Base-by-base conservation (phyloP, 257 asterid genomes). In the Apocynum venetum region DNA sequence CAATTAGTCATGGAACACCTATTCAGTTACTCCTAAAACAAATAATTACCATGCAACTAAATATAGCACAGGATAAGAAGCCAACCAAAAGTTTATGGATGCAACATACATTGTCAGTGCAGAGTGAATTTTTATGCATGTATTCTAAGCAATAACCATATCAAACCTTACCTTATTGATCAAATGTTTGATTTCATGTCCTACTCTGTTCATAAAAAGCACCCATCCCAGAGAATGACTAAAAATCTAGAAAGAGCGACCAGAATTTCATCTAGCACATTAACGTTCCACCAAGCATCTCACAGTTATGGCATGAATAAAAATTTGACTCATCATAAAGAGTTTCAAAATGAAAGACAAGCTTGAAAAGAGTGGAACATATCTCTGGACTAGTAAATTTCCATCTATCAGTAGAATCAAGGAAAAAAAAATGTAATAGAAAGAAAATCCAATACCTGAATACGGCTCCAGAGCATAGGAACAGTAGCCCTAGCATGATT, bases 401-500 rank as follows among this genome's bases (percentile, higher is more conserved):
- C 52, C 55, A 70, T 25, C 8, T n/a, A 19, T 38, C 51, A 67
- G 55, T 20, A 72, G 0, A 69, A 41, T 44, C 53, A 11, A 46
- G 31, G 31, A 11, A 76, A 52, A 20, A 73, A 52, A 48, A 36
- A 74, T 31, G 35, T 20, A 53, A 19, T 15, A 65, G 69, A 71
- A 25, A 41, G 15, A 76, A 49, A 48, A 57, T 75, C 38, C 49
- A 38, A 76, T 48, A 93, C 98, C 98, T 93, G 98, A 75, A 88
- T 89, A 85, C 95, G 96, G 79, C 98, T 93, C 98, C 98, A 93
- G 69, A 88, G 89, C 66, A 88, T 78, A 75, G 98, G 98, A 87
- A 91, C 91, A 77, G 86, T 76, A 36, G 97, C 97, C 57, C 89
- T 89, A 66, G 98, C 98, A 86, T 77, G 74, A 76, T 90, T 85